Evolutionary conservation across 2,329 filamentous ascomycete species (phyloP).

Genomic region (Fusarium papillatum): DNA sequence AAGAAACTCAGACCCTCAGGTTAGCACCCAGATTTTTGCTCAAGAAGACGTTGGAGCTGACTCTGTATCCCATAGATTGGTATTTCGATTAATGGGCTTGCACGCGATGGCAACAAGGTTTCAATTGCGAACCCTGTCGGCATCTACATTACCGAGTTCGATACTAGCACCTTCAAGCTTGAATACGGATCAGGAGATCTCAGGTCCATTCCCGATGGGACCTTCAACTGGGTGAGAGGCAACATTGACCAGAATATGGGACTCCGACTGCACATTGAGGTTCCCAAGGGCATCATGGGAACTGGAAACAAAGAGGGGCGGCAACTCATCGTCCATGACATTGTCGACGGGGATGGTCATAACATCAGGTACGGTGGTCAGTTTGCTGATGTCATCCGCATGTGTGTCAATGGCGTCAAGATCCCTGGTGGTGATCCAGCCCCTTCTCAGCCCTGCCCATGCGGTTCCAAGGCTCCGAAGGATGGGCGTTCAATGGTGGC

Average conservation of each 20-base stretch:
- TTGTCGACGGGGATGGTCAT: not conserved
- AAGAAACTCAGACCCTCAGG: not conserved
- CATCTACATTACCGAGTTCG: not conserved
- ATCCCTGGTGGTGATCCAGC: not conserved
- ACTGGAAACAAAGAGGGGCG: not conserved
- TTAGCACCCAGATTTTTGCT: not conserved
- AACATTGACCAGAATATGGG: not conserved
- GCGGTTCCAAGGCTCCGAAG: not conserved
- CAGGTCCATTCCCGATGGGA: not conserved
- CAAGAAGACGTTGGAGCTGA: not conserved
- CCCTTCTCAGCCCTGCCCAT: not conserved
- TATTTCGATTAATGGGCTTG: not conserved
- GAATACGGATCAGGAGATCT: not conserved
- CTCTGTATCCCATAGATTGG: not conserved
- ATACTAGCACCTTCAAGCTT: not conserved
- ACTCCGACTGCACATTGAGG: not conserved
- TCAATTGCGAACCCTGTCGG: not conserved
- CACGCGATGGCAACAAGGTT: not conserved
- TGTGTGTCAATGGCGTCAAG: not conserved
- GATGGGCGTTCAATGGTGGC: not conserved
- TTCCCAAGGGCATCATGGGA: not conserved
- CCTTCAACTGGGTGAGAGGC: not conserved
- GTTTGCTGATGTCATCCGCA: not conserved
- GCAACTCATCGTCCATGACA: not conserved
- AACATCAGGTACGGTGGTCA: not conserved